phyloP scores from a whole-genome alignment of 2,329 filamentous ascomycete species.

The Byssothecium circinans region DNA sequence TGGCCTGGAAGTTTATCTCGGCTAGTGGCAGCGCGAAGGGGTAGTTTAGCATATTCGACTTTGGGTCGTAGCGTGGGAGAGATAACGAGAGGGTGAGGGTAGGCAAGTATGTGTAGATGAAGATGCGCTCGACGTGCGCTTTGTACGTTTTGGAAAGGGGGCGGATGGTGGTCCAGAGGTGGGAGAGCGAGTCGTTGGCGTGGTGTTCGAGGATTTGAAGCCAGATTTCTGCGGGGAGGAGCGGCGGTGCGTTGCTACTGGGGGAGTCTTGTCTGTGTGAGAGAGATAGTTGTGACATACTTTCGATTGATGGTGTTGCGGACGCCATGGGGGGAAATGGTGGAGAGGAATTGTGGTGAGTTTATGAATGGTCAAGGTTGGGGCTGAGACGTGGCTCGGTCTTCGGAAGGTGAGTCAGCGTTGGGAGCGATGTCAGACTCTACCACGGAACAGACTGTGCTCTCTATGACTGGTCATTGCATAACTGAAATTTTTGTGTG shows the following conservation, averaged over 20 bases:
- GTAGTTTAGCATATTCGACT: constrained; percentile 16
- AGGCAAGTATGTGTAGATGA: constrained; percentile 17
- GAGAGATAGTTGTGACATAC: background rate
- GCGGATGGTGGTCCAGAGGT: constrained; percentile 24
- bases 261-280: background rate
- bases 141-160: constrained; percentile 17
- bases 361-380: background rate
- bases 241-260: background rate
- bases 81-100: constrained; percentile 14
- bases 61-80: constrained; percentile 24
- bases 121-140: constrained; percentile 21
- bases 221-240: constrained; percentile 8
- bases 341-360: background rate
- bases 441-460: no score
- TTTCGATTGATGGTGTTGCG: background rate
- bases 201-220: constrained; percentile 6
- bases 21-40: constrained; percentile 11
- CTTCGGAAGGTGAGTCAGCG: no score
- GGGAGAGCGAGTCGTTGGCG: constrained; percentile 1
- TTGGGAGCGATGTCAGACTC: no score
- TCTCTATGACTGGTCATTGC: no score
- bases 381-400: background rate
- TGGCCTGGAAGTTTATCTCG: constrained; percentile 15
- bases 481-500: no score
- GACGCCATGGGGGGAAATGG: background rate